Evolutionary conservation across 164 flowering plant species (phyloP).

Genomic region (Umbilicus rupestris): DNA sequence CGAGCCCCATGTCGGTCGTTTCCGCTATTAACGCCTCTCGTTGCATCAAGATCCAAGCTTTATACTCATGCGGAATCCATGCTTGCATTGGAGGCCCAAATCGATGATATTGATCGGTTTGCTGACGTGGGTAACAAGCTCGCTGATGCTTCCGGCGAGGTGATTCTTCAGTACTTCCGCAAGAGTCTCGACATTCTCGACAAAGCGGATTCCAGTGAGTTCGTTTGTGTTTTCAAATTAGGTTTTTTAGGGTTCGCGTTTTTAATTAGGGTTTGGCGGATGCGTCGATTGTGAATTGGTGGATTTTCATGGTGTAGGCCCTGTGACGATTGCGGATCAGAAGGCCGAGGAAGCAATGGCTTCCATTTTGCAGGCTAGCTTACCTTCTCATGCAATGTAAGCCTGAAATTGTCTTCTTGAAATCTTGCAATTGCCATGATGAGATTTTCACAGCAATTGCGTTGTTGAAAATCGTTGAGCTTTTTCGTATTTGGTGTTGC

Average conservation of each 20-base stretch:
- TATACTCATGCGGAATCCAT: background rate
- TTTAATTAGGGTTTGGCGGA: background rate
- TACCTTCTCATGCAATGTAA: conserved; percentile 93
- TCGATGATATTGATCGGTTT: conserved; percentile 33
- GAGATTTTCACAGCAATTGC: background rate
- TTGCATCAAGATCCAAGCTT: background rate
- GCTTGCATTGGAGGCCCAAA: conserved; percentile 2
- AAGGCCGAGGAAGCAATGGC: conserved; percentile 91
- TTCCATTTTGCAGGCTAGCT: conserved; percentile 49
- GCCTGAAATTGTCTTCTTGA: conserved; percentile 12
- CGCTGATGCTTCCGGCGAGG: conserved; percentile 89
- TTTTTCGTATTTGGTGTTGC: background rate
- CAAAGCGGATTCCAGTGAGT: conserved; percentile 79
- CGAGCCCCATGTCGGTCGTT: background rate
- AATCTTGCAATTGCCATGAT: background rate
- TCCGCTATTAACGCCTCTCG: background rate
- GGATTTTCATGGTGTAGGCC: conserved; percentile 39
- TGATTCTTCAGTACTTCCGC: conserved; percentile 70
- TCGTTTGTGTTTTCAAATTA: background rate
- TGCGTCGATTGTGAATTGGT: background rate
- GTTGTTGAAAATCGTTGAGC: background rate
- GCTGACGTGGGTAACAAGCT: conserved; percentile 53
- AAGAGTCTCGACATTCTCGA: conserved; percentile 72
- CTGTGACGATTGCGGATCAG: conserved; percentile 90
- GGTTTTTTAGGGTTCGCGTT: background rate